Conservation (phyloP, 495 filamentous ascomycete genomes). For the Choiromyces venosus region DNA sequence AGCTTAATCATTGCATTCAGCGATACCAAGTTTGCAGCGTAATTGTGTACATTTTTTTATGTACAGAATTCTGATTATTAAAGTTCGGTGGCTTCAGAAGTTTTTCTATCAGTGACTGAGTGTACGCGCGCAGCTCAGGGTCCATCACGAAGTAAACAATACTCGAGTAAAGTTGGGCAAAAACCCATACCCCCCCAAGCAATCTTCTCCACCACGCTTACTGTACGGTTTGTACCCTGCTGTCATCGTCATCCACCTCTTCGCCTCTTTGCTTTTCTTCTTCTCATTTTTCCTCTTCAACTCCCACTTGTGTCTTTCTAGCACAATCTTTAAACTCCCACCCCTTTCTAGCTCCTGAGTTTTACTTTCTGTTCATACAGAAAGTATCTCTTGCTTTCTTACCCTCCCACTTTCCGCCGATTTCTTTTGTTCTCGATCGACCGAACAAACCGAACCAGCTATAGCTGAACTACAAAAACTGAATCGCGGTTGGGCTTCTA, state of each 20-base stretch:
- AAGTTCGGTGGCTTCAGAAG: not conserved
- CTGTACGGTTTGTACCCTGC: no score
- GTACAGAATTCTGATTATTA: not conserved
- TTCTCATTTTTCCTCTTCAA: not conserved
- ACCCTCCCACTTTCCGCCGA: not conserved
- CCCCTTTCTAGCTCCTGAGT: not conserved
- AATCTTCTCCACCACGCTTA: not conserved
- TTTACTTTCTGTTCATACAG: not conserved
- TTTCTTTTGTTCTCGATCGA: not conserved
- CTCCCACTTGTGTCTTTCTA: not conserved
- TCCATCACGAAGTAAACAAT: not conserved
- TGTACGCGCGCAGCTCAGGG: not conserved
- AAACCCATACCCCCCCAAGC: not conserved
- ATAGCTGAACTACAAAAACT: slow-evolving; percentile 46
- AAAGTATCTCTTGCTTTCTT: not conserved
- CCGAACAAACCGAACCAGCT: not conserved
- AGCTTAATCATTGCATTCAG: not conserved
- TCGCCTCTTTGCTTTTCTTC: not conserved
- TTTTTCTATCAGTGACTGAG: not conserved
- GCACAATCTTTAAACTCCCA: not conserved
- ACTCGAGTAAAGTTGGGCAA: not conserved
- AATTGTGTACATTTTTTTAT: not conserved
- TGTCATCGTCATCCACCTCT: not conserved
- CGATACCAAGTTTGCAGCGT: not conserved
- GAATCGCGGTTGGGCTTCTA: slow-evolving; percentile 49